phyloP scores from a whole-genome alignment of 768 basidiomycete genomes.

The Tulasnella sp. region DNA sequence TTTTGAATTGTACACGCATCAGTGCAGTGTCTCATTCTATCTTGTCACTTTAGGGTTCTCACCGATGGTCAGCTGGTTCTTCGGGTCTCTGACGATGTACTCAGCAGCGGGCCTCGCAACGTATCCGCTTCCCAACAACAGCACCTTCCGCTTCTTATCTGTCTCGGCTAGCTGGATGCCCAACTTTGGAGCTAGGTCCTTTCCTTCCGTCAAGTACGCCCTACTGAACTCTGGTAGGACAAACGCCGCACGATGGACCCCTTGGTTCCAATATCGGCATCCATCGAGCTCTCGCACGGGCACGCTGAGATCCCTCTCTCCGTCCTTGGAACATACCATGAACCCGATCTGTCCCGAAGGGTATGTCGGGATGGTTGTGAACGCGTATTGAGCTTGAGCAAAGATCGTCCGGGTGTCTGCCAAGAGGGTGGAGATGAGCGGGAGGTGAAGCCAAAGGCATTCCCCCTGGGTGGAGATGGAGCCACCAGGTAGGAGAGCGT shows the following conservation, averaged over 20 bases:
- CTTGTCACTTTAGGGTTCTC: slow-evolving; percentile 20
- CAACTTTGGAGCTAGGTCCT: slow-evolving; percentile 61
- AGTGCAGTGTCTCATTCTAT: neutral
- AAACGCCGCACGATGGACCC: slow-evolving; percentile 74
- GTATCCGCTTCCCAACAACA: slow-evolving; percentile 89
- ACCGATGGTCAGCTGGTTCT: slow-evolving; percentile 81
- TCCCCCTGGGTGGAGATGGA: slow-evolving; percentile 94
- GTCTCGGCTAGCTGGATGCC: slow-evolving; percentile 49
- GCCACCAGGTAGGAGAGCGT: slow-evolving; percentile 80
- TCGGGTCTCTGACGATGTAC: slow-evolving; percentile 72
- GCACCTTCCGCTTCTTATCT: slow-evolving; percentile 51
- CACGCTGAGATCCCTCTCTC: slow-evolving; percentile 46
- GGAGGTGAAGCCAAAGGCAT: slow-evolving; percentile 88
- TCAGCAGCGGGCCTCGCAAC: slow-evolving; percentile 96
- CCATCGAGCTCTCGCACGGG: slow-evolving; percentile 50
- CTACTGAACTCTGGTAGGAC: slow-evolving; percentile 87
- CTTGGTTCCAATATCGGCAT: slow-evolving; percentile 76
- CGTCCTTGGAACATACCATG: slow-evolving; percentile 73
- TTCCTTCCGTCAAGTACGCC: slow-evolving; percentile 58
- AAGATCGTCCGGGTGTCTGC: slow-evolving; percentile 62
- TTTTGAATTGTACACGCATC: too few relatives aligned
- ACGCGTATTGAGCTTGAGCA: slow-evolving; percentile 78
- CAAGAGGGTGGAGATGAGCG: slow-evolving; percentile 68
- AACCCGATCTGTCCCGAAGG: slow-evolving; percentile 98
- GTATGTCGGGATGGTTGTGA: slow-evolving; percentile 94